Base-by-base conservation (phyloP, 2,329 filamentous ascomycete genomes). In the Trichophyton benhamiae region DNA sequence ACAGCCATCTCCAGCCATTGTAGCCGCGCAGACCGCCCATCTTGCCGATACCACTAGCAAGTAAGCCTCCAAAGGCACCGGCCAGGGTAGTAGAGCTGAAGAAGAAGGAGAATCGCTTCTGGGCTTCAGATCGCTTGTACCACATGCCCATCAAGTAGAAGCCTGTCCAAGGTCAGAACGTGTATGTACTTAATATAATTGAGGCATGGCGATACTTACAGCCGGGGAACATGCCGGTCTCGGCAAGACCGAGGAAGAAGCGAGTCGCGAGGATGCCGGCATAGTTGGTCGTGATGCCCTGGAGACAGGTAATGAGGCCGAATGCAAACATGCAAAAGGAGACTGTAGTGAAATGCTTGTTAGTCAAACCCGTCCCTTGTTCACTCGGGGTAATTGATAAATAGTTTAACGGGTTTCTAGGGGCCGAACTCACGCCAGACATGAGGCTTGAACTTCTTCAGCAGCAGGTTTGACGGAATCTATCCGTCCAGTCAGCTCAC, bases 71-170 rank as follows among this genome's bases (percentile, higher is more conserved):
- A 64, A 86, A 86, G 1, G 83, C 83, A 53, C 83, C 83, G 1
- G 83, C 82, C 1, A 84, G 75, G 0, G 81, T 82, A 1, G 83
- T 82, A 6, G 80, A 89, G 69, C 83, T 86, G 79, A 97, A 97
- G 80, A 97, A 97, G 78, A 97, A 91, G 15, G 86, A 88, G 76
- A 91, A 96, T 33, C 94, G 85, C 69, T 90, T 89, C 75, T 97
- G 92, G 1, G 91, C 90, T 75, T 97, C 94, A 52, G 80, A 79
- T 63, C 92, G 84, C 63, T 86, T 85, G 68, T 97, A 99, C 91
- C 74, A 76, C 86, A 92, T 92, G 62, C 88, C 85, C 64, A 91
- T 85, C 6, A 91, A 76, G 69, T 91, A 82, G 67, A 78, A 77
- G 53, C 72, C 72, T 75, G 53, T 59, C 27, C 25, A n/a, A 6